Percentiles rank a stretch among this genome's conserved stretches.
These are phyloP conservation scores for Leccinum proliferum DNA, from an alignment of 1,284 basidiomycete genomes.

Conservation along the genomic window DNA sequence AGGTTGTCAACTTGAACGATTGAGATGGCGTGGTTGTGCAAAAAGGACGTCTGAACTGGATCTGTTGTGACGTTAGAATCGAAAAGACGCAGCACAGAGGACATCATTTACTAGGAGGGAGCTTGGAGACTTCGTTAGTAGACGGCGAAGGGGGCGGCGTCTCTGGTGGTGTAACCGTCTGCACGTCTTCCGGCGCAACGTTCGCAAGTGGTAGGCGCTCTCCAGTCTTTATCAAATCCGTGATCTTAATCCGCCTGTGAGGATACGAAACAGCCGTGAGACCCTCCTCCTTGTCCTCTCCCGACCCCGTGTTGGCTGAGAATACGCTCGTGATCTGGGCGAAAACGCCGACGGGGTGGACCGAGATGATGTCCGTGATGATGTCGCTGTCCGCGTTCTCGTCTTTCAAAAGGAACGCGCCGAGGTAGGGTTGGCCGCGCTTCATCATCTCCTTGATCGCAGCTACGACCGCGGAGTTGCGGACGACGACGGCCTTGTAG, in stretches of 20 bases:
- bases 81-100: not conserved
- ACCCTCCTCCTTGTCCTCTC: conserved; percentile 74
- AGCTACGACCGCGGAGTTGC: conserved; percentile 86
- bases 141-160: conserved; percentile 41
- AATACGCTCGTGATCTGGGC: conserved; percentile 98
- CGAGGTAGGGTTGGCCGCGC: conserved; percentile 96
- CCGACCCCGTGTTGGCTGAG: conserved; percentile 57
- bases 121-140: conserved; percentile 26
- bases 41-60: conserved; percentile 83
- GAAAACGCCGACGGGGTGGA: conserved; percentile 94
- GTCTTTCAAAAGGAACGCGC: conserved; percentile 97
- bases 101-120: conserved; percentile 13
- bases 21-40: conserved; percentile 87
- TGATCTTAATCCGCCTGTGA: conserved; percentile 89
- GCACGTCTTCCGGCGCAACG: conserved; percentile 36
- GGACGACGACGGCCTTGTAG: conserved; percentile 94
- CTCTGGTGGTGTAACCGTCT: conserved; percentile 46
- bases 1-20: conserved; percentile 91
- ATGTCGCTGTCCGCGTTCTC: conserved; percentile 91
- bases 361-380: conserved; percentile 84
- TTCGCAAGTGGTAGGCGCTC: conserved; percentile 44
- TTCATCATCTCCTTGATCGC: conserved; percentile 97
- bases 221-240: conserved; percentile 76
- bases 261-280: conserved; percentile 96
- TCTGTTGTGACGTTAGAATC: conserved; percentile 28